A percentile compares a stretch with the other conserved stretches of the same genome.
Evolutionary conservation across 495 filamentous ascomycete species (phyloP).

Genomic region (Bombardia bombarda): DNA sequence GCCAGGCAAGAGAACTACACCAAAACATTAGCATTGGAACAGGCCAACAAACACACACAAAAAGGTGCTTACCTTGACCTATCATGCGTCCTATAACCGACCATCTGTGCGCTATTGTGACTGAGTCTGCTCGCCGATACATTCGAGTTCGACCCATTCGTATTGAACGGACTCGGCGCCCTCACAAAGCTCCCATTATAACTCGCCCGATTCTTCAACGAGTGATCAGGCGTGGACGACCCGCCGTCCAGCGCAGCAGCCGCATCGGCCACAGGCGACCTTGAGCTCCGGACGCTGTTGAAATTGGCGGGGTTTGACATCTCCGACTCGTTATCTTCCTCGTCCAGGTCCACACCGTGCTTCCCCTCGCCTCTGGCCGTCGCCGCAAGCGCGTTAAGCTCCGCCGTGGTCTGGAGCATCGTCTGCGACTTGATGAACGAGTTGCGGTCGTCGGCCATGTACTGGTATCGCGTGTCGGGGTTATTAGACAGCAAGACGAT

Average conservation of each 20-base stretch:
- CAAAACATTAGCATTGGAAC: background rate
- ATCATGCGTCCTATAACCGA: background rate
- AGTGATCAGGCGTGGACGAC: slow-evolving; percentile 3
- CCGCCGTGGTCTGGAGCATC: slow-evolving; percentile 65
- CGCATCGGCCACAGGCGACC: too few relatives aligned
- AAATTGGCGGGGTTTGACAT: slow-evolving; percentile 34
- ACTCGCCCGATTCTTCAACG: slow-evolving; percentile 10
- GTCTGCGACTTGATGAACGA: slow-evolving; percentile 98
- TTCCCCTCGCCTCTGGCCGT: slow-evolving; percentile 82
- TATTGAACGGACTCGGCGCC: slow-evolving; percentile 15
- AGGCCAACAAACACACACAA: slow-evolving; percentile 2
- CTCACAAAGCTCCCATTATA: slow-evolving; percentile 15
- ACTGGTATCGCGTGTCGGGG: slow-evolving; percentile 91
- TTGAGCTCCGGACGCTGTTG: background rate
- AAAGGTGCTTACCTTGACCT: background rate
- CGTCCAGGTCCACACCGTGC: slow-evolving; percentile 61
- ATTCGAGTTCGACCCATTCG: slow-evolving; percentile 8
- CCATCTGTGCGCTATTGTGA: background rate
- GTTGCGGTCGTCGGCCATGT: slow-evolving; percentile 91
- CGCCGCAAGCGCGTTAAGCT: slow-evolving; percentile 86
- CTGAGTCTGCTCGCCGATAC: background rate
- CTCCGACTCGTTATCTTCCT: slow-evolving; percentile 60
- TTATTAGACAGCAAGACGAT: slow-evolving; percentile 88
- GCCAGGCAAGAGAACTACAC: slow-evolving; percentile 36
- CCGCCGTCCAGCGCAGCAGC: too few relatives aligned